Evolutionary conservation across 495 filamentous ascomycete species (phyloP), one percentile per base, ranked within the genome.

Genomic region (Darksidea phi): DNA sequence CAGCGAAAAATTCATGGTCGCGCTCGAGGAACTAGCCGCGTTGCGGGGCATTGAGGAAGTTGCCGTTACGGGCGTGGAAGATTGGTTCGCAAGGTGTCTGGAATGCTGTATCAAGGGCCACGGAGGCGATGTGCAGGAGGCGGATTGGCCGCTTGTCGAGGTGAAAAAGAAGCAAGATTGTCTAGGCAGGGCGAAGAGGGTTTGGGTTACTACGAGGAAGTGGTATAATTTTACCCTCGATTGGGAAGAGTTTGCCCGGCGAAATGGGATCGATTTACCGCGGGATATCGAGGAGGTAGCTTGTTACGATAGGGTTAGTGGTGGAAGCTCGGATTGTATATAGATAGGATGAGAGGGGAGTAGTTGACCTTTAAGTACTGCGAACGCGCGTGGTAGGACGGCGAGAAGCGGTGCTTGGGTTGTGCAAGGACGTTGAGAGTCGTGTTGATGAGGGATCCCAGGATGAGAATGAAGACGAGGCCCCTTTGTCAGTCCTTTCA

Each of bases 1-100:
- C 15, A 13, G 20, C 5, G 15, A 24, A 26, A 36, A 45, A 13
- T 32, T 11, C 48, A 52, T 54, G 50, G 54, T 46, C 34, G 42
- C 34, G 5, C 24, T 54, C 5, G 59, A 63, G 34, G 8, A 10
- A 1, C 54, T 63, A 8, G 48, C 60, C 1, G 23, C 20, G 1
- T 32, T 63, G 8, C 42, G 46, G 7, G 60, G 60, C 17, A 57
- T 63, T 24, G 20, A 51, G 21, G 34, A 57, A 0, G 60, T 63
- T 4, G n/a, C 36, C 6, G 41, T 63, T 23, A n/a, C 13, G 1
- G 60, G 52, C 18, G 20, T 63, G 17, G 42, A 42, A 10, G 45
- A 50, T 1, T 63, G 60, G 60, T 63, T 51, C 24, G 34, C 15
- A 11, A 1, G 18, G 21, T 57, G 60, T 24, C 25, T 63, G 21